Conservation (phyloP, 495 filamentous ascomycete species). For the Astrothelium subdiscretum region DNA sequence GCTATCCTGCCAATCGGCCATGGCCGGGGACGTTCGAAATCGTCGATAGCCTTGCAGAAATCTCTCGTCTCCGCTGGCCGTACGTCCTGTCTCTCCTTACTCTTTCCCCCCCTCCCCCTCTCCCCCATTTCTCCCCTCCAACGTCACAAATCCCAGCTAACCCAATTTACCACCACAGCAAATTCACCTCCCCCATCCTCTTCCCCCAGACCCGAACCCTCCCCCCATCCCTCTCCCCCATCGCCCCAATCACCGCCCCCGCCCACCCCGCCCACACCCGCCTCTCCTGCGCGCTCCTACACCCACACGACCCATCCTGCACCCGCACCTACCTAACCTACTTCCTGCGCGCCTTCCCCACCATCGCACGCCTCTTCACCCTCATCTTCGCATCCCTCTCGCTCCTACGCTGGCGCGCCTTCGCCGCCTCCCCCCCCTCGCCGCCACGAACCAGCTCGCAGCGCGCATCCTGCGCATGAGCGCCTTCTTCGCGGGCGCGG, state of each 20-base stretch:
- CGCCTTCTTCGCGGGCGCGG: slow-evolving; percentile 61
- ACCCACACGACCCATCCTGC: slow-evolving; percentile 79
- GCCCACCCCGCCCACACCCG: slow-evolving; percentile 75
- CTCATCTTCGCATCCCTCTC: slow-evolving; percentile 57
- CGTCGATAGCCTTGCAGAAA: slow-evolving; percentile 66
- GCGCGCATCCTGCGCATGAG: slow-evolving; percentile 54
- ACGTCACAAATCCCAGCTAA: slow-evolving; percentile 4
- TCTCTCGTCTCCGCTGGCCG: slow-evolving; percentile 78
- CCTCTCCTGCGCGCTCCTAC: slow-evolving; percentile 84
- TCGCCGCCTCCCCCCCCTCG: slow-evolving; percentile 52
- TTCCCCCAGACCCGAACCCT: slow-evolving; percentile 63
- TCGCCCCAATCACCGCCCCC: slow-evolving; percentile 67
- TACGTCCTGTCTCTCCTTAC: slow-evolving; percentile 33
- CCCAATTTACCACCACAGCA: slow-evolving; percentile 36
- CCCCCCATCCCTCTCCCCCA: slow-evolving; percentile 49
- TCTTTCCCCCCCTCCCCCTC: slow-evolving; percentile 9
- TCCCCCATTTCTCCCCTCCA: not conserved
- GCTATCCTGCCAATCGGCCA: slow-evolving; percentile 49
- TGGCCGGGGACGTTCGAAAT: slow-evolving; percentile 74
- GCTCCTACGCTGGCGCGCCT: slow-evolving; percentile 50
- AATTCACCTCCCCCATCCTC: slow-evolving; percentile 74
- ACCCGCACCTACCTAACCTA: slow-evolving; percentile 72
- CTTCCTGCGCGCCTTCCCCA: slow-evolving; percentile 68
- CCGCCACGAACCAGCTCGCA: slow-evolving; percentile 51
- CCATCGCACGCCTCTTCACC: slow-evolving; percentile 62